A percentile compares a stretch with the other conserved stretches of the same genome.
These are phyloP conservation scores for Capsicum chinense DNA, from an alignment of 257 asterid species.

Conservation along the genomic window DNA sequence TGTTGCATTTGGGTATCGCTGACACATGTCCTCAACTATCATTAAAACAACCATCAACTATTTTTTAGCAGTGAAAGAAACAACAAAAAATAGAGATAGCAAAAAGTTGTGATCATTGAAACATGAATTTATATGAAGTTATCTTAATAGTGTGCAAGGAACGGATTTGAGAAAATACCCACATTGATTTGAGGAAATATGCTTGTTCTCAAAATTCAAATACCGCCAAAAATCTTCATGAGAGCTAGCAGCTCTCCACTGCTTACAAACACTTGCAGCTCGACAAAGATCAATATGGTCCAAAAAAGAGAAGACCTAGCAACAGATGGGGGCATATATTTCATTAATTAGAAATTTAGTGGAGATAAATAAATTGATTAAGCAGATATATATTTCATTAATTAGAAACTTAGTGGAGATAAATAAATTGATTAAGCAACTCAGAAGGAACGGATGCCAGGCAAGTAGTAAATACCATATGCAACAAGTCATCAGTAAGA, in stretches of 20 bases:
- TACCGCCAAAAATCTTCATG: constrained; percentile 98
- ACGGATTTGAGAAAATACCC: constrained; percentile 41
- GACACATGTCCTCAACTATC: constrained; percentile 88
- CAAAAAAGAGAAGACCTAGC: constrained; percentile 89
- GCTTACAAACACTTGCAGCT: constrained; percentile 89
- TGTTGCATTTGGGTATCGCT: constrained; percentile 89
- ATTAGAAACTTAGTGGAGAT: not conserved
- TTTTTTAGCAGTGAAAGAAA: no score
- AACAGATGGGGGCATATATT: constrained; percentile 19
- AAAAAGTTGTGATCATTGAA: not conserved
- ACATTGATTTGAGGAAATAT: constrained; percentile 73
- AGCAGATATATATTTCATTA: not conserved
- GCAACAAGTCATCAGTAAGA: constrained; percentile 95
- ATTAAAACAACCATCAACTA: not conserved
- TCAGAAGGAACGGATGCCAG: not conserved
- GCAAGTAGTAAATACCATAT: constrained; percentile 62
- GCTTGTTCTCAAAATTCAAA: constrained; percentile 82
- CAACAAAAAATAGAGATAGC: not conserved
- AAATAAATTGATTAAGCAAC: constrained; percentile 6
- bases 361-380: not conserved
- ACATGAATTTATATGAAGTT: not conserved
- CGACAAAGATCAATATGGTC: constrained; percentile 87
- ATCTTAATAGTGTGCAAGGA: constrained; percentile 9
- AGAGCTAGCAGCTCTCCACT: constrained; percentile 95
- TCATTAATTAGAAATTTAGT: not conserved